These are phyloP conservation scores for Aureobasidium namibiae DNA, from an alignment of 2,329 filamentous ascomycete species.

Conservation along the genomic window DNA sequence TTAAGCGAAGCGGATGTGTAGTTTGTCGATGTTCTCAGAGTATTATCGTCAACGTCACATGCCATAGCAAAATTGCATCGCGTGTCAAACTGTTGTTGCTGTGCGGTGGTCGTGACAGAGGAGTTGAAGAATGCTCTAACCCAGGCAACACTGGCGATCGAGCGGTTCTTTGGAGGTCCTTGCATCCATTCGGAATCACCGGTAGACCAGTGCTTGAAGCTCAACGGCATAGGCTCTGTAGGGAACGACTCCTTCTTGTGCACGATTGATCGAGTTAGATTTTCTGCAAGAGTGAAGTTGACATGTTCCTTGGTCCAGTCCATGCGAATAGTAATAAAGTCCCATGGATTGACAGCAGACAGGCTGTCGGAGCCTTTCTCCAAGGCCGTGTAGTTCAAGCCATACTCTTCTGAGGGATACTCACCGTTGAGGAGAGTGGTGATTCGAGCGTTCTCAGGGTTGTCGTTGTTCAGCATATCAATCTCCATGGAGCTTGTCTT, in stretches of 20 bases:
- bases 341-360: conserved; percentile 31
- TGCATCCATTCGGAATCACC: conserved; percentile 38
- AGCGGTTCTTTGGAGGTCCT: conserved; percentile 34
- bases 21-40: background rate
- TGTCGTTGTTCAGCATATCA: conserved; percentile 39
- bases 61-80: background rate
- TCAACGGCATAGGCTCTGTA: conserved; percentile 34
- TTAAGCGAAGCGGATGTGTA: background rate
- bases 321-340: conserved; percentile 38
- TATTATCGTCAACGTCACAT: conserved; percentile 3
- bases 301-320: conserved; percentile 40
- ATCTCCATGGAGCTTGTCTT: conserved; percentile 35
- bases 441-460: conserved; percentile 29
- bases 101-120: conserved; percentile 28
- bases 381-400: conserved; percentile 32
- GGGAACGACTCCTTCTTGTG: conserved; percentile 32
- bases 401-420: conserved; percentile 29
- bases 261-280: conserved; percentile 26
- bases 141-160: conserved; percentile 38
- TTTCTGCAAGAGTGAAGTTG: conserved; percentile 35
- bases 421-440: conserved; percentile 32
- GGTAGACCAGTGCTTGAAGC: conserved; percentile 42
- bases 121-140: conserved; percentile 43
- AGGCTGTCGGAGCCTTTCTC: conserved; percentile 17
- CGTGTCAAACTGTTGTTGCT: background rate